A percentile compares a stretch with the other conserved stretches of the same genome.
phyloP scores from a whole-genome alignment of 495 filamentous ascomycete species.

The Lophiostoma macrostomum region DNA sequence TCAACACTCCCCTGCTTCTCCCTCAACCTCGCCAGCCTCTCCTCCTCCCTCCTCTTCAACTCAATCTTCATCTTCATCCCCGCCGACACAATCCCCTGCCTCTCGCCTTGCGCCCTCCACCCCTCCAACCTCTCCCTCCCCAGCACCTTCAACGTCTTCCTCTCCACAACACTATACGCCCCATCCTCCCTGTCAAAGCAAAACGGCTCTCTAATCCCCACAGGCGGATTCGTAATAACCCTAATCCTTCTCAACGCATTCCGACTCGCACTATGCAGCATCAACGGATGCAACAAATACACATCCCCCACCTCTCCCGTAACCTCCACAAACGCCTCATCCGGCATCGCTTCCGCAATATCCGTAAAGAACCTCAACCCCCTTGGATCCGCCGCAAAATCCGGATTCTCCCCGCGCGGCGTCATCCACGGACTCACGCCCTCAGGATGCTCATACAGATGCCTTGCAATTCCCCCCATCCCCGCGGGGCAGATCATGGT shows the following conservation, averaged over 20 bases:
- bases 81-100: constrained; percentile 51
- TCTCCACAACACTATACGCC: constrained; percentile 66
- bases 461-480: constrained; percentile 55
- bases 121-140: constrained; percentile 56
- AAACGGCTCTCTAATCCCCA: constrained; percentile 59
- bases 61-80: constrained; percentile 48
- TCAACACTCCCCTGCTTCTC: neutral
- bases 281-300: constrained; percentile 68
- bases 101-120: constrained; percentile 59
- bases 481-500: constrained; percentile 63
- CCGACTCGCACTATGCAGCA: constrained; percentile 63
- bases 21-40: constrained; percentile 35
- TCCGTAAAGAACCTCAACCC: constrained; percentile 53
- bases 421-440: constrained; percentile 67
- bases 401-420: constrained; percentile 47
- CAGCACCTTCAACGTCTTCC: constrained; percentile 59
- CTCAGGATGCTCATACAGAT: constrained; percentile 63
- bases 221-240: constrained; percentile 72
- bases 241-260: constrained; percentile 58
- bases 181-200: constrained; percentile 59
- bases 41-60: constrained; percentile 47
- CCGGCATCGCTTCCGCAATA: constrained; percentile 44
- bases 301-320: constrained; percentile 65
- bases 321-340: constrained; percentile 61
- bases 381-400: constrained; percentile 37